Evolutionary conservation across 2,329 filamentous ascomycete genomes (phyloP).

Genomic region (Talaromyces sp.): DNA sequence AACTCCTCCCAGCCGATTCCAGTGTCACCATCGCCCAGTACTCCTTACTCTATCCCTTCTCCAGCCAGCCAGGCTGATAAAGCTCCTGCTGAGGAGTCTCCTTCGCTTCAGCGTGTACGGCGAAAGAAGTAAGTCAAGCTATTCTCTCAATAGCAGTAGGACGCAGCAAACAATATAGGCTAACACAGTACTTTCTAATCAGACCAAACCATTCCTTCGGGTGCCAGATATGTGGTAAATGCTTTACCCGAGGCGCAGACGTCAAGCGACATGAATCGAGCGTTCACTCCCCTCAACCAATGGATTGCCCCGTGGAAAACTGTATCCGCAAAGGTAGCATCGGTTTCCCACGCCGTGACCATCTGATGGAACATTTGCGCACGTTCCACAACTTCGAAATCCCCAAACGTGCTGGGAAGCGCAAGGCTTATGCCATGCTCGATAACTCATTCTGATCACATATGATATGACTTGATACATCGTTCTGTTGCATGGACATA

Average conservation of each 20-base stretch:
- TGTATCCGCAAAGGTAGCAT: slow-evolving; percentile 47
- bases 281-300: slow-evolving; percentile 43
- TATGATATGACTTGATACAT: background rate
- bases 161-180: background rate
- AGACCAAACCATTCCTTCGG: slow-evolving; percentile 32
- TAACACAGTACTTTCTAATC: background rate
- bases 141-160: background rate
- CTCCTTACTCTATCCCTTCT: background rate
- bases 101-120: background rate
- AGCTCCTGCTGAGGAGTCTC: background rate
- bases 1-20: background rate
- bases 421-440: background rate
- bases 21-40: background rate
- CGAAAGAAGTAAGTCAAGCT: background rate
- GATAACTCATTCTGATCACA: background rate
- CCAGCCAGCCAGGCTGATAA: background rate
- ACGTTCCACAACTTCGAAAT: slow-evolving; percentile 53
- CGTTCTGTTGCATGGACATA: background rate
- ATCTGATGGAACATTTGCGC: slow-evolving; percentile 56
- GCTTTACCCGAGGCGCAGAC: slow-evolving; percentile 49
- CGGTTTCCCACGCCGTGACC: slow-evolving; percentile 57
- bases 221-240: slow-evolving; percentile 36
- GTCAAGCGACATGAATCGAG: slow-evolving; percentile 49
- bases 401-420: slow-evolving; percentile 32
- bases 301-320: slow-evolving; percentile 44